Evolutionary conservation across 169 alveolate genomes (phyloP), one percentile per base, ranked within the genome.

Genomic region (Eimeria tenella): DNA sequence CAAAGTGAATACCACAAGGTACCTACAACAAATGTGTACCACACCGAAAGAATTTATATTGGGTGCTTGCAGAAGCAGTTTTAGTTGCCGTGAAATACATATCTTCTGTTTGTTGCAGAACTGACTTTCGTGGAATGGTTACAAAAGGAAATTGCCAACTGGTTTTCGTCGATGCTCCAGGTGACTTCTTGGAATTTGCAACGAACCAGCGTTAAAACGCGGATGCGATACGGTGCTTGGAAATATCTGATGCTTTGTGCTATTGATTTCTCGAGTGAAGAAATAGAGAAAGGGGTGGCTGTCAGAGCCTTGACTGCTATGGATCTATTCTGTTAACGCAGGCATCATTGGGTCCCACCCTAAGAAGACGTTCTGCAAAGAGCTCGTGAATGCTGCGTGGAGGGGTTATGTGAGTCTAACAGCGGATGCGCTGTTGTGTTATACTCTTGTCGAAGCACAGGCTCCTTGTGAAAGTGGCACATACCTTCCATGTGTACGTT

Each of bases 371-470:
- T 97, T 94, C 50, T 94, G 98, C 95, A 95, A 93, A 68, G 97
- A 95, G 49, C 96, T 97, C 77, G 97, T 97, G 13, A 96, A 94
- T 74, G 95, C 97, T 50, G 98, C 98, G n/a, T 97, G 98, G 98
- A 93, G 96, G 75, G 98, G 97, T 4, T 96, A 96, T 73, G 98
- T 94, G 56, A 60, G 92, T 19, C 50, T 11, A 15, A 15, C 63
- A 84, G 21, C 17, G n/a, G 17, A 19, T 65, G 2, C 23, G 21
- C 1, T 65, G 21, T 2, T 1, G 0, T 65, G 3, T n/a, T 65
- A 65, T 65, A 65, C 21, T 65, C 74, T n/a, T 65, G 21, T n/a
- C 31, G 1, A 65, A n/a, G 2, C 2, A 65, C 3, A 65, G 21
- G 23, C 23, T n/a, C 21, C 31, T 65, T n/a, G 74, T n/a, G 31